Evolutionary conservation across 2,329 filamentous ascomycete genomes (phyloP).

Genomic region (Aspergillus sergii): DNA sequence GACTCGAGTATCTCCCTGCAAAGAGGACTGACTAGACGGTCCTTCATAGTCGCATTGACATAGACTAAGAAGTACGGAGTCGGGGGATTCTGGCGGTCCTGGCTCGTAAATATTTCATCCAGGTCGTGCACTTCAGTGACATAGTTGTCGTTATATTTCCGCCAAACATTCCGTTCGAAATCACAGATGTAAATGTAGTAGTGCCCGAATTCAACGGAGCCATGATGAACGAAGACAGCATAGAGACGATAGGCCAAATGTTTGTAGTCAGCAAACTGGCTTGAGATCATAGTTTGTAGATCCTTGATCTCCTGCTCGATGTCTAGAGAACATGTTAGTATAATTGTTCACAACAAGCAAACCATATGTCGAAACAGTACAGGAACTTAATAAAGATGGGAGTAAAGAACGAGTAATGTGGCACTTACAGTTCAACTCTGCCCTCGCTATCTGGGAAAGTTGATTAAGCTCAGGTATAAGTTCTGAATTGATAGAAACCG

Average conservation of each 20-base stretch:
- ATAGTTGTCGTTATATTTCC: constrained; percentile 88
- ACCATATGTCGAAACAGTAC: too few relatives aligned
- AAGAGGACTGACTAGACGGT: constrained; percentile 61
- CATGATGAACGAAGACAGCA: constrained; percentile 87
- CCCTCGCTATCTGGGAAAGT: constrained; percentile 47
- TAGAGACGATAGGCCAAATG: constrained; percentile 79
- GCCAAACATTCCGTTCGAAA: constrained; percentile 79
- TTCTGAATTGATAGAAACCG: constrained; percentile 45
- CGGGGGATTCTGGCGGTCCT: constrained; percentile 63
- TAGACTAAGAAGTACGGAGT: constrained; percentile 86
- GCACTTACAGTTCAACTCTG: constrained; percentile 50
- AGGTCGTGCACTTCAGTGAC: constrained; percentile 70
- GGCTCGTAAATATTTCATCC: constrained; percentile 68
- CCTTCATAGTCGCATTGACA: constrained; percentile 68
- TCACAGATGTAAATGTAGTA: constrained; percentile 98
- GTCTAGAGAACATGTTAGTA: constrained; percentile 22
- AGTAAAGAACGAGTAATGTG: background rate
- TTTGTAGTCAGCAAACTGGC: constrained; percentile 65
- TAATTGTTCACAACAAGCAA: background rate
- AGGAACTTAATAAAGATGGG: background rate
- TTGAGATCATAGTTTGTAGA: constrained; percentile 53
- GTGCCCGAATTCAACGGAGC: constrained; percentile 71
- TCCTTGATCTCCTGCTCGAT: constrained; percentile 52
- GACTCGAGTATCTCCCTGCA: constrained; percentile 45
- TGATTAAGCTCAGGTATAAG: constrained; percentile 48